These are phyloP conservation scores for Dendrostoma leiphaemia DNA, from an alignment of 2,329 filamentous ascomycete genomes.

Conservation along the genomic window DNA sequence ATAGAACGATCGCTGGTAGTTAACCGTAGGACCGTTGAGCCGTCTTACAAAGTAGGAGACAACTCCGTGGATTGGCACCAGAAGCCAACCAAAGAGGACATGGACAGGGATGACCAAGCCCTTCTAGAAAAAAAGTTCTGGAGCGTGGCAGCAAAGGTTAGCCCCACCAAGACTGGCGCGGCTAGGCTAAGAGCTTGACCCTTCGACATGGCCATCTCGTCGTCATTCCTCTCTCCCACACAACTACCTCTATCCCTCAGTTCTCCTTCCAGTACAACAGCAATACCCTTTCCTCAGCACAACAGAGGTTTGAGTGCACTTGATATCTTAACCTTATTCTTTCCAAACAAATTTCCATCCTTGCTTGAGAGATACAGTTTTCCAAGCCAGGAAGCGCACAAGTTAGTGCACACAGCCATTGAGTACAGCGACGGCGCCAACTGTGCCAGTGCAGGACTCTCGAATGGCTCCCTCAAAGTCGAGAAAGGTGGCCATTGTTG, in stretches of 20 bases:
- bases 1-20: background rate
- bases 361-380: background rate
- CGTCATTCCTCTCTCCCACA: background rate
- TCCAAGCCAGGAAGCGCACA: conserved; percentile 1
- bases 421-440: conserved; percentile 3
- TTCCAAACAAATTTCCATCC: background rate
- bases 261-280: background rate
- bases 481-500: conserved; percentile 93
- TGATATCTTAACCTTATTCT: background rate
- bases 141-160: background rate
- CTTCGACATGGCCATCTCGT: background rate
- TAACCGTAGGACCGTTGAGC: background rate
- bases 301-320: background rate
- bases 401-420: background rate
- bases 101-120: conserved; percentile 3
- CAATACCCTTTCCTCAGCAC: background rate
- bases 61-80: background rate
- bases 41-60: background rate
- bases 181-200: conserved; percentile 3
- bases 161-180: conserved; percentile 2
- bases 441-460: background rate
- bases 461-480: conserved; percentile 69
- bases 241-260: background rate
- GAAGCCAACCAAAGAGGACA: background rate
- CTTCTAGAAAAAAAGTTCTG: conserved; percentile 9